phyloP scores from a whole-genome alignment of 345 rosid genomes.

The Hibiscus syriacus region DNA sequence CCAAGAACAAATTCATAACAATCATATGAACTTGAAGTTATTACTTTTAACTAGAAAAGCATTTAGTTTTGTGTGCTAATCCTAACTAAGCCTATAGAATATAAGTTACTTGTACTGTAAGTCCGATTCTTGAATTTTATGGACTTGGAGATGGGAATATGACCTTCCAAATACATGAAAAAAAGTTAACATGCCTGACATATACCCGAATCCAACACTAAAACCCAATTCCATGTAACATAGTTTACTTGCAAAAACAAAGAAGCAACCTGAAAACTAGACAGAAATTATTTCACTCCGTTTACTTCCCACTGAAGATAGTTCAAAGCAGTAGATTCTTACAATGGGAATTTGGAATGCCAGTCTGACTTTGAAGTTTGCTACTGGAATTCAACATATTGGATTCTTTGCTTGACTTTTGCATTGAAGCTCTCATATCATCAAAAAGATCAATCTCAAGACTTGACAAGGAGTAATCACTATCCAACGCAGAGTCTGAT shows the following conservation, averaged over 20 bases:
- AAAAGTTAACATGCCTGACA: too few relatives aligned
- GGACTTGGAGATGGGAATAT: too few relatives aligned
- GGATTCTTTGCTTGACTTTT: constrained; percentile 1
- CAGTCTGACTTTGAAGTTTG: constrained; percentile 11
- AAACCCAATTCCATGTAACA: neutral
- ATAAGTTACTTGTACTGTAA: too few relatives aligned
- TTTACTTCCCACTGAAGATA: neutral
- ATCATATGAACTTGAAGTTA: neutral
- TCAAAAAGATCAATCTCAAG: constrained; percentile 42
- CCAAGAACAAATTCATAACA: neutral
- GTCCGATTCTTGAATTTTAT: too few relatives aligned
- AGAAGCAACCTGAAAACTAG: neutral
- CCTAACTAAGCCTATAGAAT: neutral
- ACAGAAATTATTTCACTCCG: neutral
- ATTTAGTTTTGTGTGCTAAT: neutral
- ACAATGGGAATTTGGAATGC: constrained; percentile 17
- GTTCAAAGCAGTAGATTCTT: constrained; percentile 10
- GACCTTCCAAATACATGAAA: too few relatives aligned
- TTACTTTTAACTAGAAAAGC: neutral
- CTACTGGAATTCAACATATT: constrained; percentile 3
- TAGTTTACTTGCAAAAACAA: neutral
- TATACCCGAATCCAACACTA: neutral
- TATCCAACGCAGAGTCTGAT: constrained; percentile 12
- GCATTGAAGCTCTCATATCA: constrained; percentile 24
- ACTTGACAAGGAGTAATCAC: constrained; percentile 27